Conservation (phyloP, 345 rosid species). For the Kandelia obovata region DNA sequence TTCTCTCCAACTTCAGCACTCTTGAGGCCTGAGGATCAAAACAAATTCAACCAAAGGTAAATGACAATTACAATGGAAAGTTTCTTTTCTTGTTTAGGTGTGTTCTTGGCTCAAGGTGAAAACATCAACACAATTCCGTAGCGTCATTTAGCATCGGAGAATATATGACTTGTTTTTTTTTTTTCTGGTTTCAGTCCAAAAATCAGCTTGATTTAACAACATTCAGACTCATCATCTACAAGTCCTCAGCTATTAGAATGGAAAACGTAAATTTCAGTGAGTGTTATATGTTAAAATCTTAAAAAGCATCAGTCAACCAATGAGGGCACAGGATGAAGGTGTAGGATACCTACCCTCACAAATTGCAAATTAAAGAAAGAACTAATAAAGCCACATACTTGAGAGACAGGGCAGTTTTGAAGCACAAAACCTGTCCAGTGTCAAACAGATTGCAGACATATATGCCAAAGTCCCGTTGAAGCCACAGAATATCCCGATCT, state of each 20-base stretch:
- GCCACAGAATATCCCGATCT: constrained; percentile 89
- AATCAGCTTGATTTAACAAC: no score
- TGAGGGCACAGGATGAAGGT: neutral
- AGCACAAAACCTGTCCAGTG: constrained; percentile 79
- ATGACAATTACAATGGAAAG: neutral
- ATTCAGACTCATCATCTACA: no score
- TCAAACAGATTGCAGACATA: constrained; percentile 94
- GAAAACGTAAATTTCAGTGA: no score
- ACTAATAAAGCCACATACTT: neutral
- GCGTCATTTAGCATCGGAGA: no score
- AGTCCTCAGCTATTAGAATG: no score
- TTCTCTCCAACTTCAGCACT: constrained; percentile 80
- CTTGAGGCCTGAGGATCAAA: constrained; percentile 64
- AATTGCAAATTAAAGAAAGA: neutral
- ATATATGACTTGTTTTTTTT: no score
- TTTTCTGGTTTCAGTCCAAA: no score
- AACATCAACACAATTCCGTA: neutral
- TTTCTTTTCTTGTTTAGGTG: no score
- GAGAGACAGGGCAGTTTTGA: neutral
- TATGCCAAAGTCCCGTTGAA: constrained; percentile 96
- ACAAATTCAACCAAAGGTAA: constrained; percentile 9
- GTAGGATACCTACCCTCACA: neutral
- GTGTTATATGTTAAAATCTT: no score
- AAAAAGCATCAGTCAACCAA: no score
- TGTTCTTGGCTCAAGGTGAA: neutral